Evolutionary conservation across 768 basidiomycete species (phyloP).

Genomic region (Suillus tomentosus): DNA sequence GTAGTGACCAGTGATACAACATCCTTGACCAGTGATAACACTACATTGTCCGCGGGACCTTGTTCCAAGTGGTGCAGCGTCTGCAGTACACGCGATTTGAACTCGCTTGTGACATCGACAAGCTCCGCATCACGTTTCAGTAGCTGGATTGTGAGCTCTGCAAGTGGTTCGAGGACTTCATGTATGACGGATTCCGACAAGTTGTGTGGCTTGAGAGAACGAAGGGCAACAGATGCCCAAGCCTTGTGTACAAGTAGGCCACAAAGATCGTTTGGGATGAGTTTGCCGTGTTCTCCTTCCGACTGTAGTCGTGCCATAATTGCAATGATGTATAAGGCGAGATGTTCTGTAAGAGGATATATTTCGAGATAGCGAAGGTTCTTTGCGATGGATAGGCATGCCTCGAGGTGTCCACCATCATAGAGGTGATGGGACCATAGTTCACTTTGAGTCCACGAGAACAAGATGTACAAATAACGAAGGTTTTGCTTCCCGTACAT

Average conservation of each 20-base stretch:
- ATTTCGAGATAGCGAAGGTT: constrained; percentile 10
- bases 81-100: constrained; percentile 5
- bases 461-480: constrained; percentile 14
- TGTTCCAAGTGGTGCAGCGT: constrained; percentile 5
- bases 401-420: constrained; percentile 10
- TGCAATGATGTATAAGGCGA: constrained; percentile 13
- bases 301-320: constrained; percentile 1
- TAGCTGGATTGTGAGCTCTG: constrained; percentile 7
- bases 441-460: constrained; percentile 7
- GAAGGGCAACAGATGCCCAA: constrained; percentile 10
- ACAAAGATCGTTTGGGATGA: constrained; percentile 8
- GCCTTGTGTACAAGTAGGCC: constrained; percentile 12
- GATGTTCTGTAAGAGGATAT: constrained; percentile 13
- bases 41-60: neutral
- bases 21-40: neutral
- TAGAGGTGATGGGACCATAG: constrained; percentile 11
- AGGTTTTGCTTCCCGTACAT: constrained; percentile 11
- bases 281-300: neutral
- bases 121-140: constrained; percentile 1
- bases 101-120: constrained; percentile 8
- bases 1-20: neutral
- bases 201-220: neutral
- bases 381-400: constrained; percentile 9
- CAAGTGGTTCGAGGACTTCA: constrained; percentile 8
- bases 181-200: constrained; percentile 8